Evolutionary conservation across 1,139 yeast genomes (phyloP), one percentile per base, ranked within the genome.

Genomic region (Blastobotrys serpentis): DNA sequence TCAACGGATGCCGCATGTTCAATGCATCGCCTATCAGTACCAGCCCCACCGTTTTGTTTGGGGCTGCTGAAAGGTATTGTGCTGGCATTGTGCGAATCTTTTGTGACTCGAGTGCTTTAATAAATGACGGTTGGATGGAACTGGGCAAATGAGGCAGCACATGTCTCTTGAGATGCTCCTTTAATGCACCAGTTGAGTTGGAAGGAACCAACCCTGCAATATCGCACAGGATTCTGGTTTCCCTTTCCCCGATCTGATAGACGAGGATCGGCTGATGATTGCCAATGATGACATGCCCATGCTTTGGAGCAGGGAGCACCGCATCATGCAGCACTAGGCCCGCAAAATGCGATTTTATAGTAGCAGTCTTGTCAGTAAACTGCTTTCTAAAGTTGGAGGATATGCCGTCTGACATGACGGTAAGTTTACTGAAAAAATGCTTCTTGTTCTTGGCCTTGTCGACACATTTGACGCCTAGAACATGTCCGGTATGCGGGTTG

Each of bases 1-100:
- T 92, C 55, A 92, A 76, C 16, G 99, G 99, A 67, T 92, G 99
- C 65, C 99, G 79, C 97, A 92, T 92, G 67, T 92, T 92, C 62
- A 90, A 76, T 1, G 98, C 88, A 65, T 92, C 99, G 37, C 99
- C 99, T 42, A 92, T 66, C 59, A 92, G 76, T 39, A 92, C 74
- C 48, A 89, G 71, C n/a, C 99, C 99, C 13, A 81, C 81, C 43
- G 79, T 75, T 16, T 74, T 73, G 58, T 79, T 80, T 44, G 76
- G 73, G 52, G 78, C 73, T 0, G 97, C 97, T 6, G 95, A 80
- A 50, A 92, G 74, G 68, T 80, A 92, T 62, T 94, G 95, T 69
- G 90, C 90, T 43, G 99, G 98, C 98, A 92, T 92, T 42, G 87
- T 78, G 56, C 87, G 81, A 64, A 85, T 80, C 59, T 83, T 77